Percentiles rank a stretch among this genome's conserved stretches.
Conservation (phyloP, 164 flowering plant species). For the Annona cherimola region DNA sequence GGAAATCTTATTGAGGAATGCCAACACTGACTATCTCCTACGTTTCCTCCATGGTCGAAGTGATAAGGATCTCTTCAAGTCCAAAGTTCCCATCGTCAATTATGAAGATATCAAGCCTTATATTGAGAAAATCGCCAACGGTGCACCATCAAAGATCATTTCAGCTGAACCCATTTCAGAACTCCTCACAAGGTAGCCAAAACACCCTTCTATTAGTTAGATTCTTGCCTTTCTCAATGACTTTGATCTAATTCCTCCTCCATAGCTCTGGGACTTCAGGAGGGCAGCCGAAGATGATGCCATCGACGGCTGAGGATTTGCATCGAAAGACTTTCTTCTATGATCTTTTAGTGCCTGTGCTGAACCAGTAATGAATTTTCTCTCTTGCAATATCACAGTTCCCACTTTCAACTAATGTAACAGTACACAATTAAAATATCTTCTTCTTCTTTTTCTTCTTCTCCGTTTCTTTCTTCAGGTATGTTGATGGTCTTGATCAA, state of each 20-base stretch:
- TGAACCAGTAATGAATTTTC: slow-evolving; percentile 37
- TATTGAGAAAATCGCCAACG: slow-evolving; percentile 56
- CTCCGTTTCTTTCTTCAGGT: slow-evolving; percentile 25
- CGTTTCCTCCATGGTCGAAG: slow-evolving; percentile 30
- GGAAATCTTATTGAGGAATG: slow-evolving; percentile 42
- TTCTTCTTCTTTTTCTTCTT: background rate
- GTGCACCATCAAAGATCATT: slow-evolving; percentile 49
- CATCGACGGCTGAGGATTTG: slow-evolving; percentile 46
- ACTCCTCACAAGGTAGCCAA: slow-evolving; percentile 46
- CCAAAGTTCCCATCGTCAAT: slow-evolving; percentile 49
- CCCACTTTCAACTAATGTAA: background rate
- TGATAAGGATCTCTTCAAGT: slow-evolving; percentile 34
- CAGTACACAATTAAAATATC: too few relatives aligned
- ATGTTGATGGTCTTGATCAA: slow-evolving; percentile 47
- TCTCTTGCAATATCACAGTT: background rate
- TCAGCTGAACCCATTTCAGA: slow-evolving; percentile 49
- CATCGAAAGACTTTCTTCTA: slow-evolving; percentile 45
- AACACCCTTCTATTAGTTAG: too few relatives aligned
- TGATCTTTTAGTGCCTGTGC: slow-evolving; percentile 44
- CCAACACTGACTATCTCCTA: slow-evolving; percentile 39
- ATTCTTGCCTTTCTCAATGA: background rate
- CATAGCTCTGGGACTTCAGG: slow-evolving; percentile 64
- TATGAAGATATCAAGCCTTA: slow-evolving; percentile 57
- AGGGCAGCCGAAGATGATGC: slow-evolving; percentile 64
- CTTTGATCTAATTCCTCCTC: background rate